Conservation (phyloP, 164 flowering plant species). For the Vitis rupestris region DNA sequence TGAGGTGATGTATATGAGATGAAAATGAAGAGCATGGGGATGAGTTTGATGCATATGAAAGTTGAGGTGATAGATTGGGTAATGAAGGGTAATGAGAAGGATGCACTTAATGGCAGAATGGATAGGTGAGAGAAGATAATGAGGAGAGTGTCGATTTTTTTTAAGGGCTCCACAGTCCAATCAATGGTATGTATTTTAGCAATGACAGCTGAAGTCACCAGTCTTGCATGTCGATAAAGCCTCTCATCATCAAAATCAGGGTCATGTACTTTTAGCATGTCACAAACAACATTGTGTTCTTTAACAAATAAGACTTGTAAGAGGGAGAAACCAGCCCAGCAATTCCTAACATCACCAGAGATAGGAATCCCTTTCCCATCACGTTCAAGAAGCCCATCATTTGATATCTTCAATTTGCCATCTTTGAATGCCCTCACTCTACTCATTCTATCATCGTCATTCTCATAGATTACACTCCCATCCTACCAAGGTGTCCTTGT, state of each 20-base stretch:
- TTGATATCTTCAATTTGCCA: slow-evolving; percentile 46
- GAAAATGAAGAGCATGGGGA: too few relatives aligned
- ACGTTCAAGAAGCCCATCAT: slow-evolving; percentile 45
- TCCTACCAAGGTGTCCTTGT: slow-evolving; percentile 51
- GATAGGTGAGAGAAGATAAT: too few relatives aligned
- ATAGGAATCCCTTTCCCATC: slow-evolving; percentile 41
- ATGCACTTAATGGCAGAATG: too few relatives aligned
- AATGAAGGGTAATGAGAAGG: too few relatives aligned
- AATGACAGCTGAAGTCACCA: slow-evolving; percentile 18
- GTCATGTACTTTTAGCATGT: slow-evolving; percentile 42
- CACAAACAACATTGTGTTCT: slow-evolving; percentile 52
- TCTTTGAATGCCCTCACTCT: slow-evolving; percentile 51
- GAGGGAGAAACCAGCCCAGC: slow-evolving; percentile 55
- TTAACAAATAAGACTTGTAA: slow-evolving; percentile 51
- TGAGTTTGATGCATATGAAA: too few relatives aligned
- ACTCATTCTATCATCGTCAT: slow-evolving; percentile 25
- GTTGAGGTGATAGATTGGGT: too few relatives aligned
- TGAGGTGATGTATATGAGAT: too few relatives aligned
- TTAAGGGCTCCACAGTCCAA: too few relatives aligned
- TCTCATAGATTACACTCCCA: slow-evolving; percentile 58
- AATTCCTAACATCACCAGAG: slow-evolving; percentile 55
- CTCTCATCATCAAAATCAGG: slow-evolving; percentile 42
- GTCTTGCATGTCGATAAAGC: slow-evolving; percentile 41
- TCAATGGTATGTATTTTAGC: too few relatives aligned
- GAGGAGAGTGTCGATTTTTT: too few relatives aligned